These are phyloP conservation scores for Malassezia pachydermatis DNA, from an alignment of 1,284 basidiomycete genomes.

Conservation along the genomic window DNA sequence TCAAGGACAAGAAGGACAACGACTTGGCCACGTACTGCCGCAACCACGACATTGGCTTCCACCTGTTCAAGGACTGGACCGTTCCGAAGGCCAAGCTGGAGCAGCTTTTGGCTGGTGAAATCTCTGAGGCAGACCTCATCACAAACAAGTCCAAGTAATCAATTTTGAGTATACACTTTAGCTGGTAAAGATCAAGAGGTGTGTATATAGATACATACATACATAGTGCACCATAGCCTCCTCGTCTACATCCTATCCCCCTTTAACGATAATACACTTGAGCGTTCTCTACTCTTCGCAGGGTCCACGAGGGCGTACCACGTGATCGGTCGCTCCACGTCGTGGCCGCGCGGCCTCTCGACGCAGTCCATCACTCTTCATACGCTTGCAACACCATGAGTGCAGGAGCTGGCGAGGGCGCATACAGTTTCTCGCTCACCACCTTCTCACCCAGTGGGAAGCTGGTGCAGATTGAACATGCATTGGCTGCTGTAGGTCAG, in stretches of 20 bases:
- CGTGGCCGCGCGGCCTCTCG: conserved; percentile 14
- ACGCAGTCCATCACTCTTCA: not conserved
- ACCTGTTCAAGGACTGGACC: conserved; percentile 45
- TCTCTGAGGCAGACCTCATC: conserved; percentile 5
- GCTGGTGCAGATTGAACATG: conserved; percentile 83
- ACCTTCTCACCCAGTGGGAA: conserved; percentile 98
- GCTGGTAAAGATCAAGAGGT: no score
- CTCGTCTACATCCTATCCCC: no score
- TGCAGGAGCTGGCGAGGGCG: conserved; percentile 43
- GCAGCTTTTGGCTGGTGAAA: conserved; percentile 12
- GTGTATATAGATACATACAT: no score
- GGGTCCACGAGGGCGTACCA: not conserved
- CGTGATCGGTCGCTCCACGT: conserved; percentile 1
- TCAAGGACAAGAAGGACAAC: conserved; percentile 48
- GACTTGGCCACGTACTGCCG: conserved; percentile 43
- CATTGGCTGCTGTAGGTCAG: conserved; percentile 71
- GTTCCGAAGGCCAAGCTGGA: conserved; percentile 40
- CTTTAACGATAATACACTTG: no score
- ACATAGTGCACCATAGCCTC: no score
- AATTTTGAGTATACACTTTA: no score
- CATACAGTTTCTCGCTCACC: conserved; percentile 82
- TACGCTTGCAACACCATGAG: conserved; percentile 30
- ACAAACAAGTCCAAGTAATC: conserved; percentile 4
- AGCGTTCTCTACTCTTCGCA: no score
- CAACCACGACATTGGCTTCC: conserved; percentile 40